Base-by-base conservation (phyloP, 179 eudicot species). In the Silene coronaria region DNA sequence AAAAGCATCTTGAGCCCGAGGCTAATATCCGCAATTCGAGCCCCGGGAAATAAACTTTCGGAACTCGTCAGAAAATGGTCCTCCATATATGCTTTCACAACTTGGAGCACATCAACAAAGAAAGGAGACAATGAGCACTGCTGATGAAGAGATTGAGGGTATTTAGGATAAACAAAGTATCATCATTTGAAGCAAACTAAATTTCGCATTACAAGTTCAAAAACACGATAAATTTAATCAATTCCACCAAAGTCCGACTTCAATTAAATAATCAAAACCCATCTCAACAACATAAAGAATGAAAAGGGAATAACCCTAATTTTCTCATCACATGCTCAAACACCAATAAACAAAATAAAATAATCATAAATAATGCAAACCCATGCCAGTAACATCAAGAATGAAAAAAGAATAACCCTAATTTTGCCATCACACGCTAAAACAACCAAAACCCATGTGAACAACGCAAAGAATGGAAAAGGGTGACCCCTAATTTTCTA, bases 81-180 rank as follows among this genome's bases (percentile, higher is more conserved):
- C 86, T 67, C 97, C 99, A 61, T 95, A 95, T 64, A 95, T 91
- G 86, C 99, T 91, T 88, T 95, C 96, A 57, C 99, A 97, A 70
- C 97, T 97, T 95, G 83, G 19, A 80, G 83, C 36, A 80, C 23
- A 64, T 59, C 28, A 76, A 16, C 51, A 70, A 2, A 70, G 36
- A 71, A 75, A 60, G 23, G 22, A 34, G 23, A 73, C 46, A 30
- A 24, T 80, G 57, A 76, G 66, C 77, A 68, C 45, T 45, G 7
- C 13, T 42, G 22, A 34, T 7, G n/a, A 28, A 66, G 14, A 66
- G 14, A 32, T 36, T n/a, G 62, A 46, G 14, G 63, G 16, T 28
- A 69, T 23, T 36, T 36, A 36, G 45, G 67, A 48, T 55, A 24
- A 69, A 36, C 32, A 58, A n/a, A 24, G 7, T 30, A 34, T 12